Conservation (phyloP, 768 basidiomycete genomes). For the Coprinopsis marcescibilis region DNA sequence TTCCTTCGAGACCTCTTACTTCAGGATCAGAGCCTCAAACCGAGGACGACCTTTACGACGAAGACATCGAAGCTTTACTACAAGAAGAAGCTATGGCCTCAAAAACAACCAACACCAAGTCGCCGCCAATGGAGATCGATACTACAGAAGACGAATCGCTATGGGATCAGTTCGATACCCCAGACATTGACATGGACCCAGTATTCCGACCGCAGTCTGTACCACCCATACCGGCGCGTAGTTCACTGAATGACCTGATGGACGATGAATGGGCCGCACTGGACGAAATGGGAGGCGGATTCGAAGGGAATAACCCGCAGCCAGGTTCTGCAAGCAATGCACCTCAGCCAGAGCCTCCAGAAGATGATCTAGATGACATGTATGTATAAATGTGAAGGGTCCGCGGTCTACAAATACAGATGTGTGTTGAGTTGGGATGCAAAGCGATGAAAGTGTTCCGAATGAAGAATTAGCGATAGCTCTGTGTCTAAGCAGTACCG, state of each 20-base stretch:
- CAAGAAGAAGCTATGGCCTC: constrained; percentile 33
- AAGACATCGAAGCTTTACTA: constrained; percentile 46
- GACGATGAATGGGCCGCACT: constrained; percentile 19
- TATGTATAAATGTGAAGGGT: constrained; percentile 40
- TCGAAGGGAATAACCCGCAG: neutral
- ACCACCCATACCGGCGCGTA: constrained; percentile 15
- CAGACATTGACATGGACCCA: constrained; percentile 13
- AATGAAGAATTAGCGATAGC: too few species aligned
- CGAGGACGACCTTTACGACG: constrained; percentile 19
- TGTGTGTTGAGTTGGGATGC: constrained; percentile 9
- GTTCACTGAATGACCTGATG: constrained; percentile 19
- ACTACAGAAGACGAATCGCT: constrained; percentile 51
- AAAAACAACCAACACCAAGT: constrained; percentile 10
- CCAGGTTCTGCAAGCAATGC: constrained; percentile 18
- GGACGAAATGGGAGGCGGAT: constrained; percentile 10
- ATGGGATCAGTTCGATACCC: constrained; percentile 60
- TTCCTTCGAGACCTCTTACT: constrained; percentile 16
- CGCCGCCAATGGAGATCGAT: constrained; percentile 14
- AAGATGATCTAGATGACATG: constrained; percentile 63
- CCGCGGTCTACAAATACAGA: constrained; percentile 3
- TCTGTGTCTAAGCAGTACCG: constrained; percentile 11
- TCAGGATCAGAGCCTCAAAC: constrained; percentile 16
- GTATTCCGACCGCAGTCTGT: neutral
- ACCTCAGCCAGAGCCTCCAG: constrained; percentile 16
- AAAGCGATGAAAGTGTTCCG: neutral